Percentiles rank a stretch among this genome's conserved stretches.
phyloP scores from a whole-genome alignment of 1,284 basidiomycete species.

The Fistulina hepatica region DNA sequence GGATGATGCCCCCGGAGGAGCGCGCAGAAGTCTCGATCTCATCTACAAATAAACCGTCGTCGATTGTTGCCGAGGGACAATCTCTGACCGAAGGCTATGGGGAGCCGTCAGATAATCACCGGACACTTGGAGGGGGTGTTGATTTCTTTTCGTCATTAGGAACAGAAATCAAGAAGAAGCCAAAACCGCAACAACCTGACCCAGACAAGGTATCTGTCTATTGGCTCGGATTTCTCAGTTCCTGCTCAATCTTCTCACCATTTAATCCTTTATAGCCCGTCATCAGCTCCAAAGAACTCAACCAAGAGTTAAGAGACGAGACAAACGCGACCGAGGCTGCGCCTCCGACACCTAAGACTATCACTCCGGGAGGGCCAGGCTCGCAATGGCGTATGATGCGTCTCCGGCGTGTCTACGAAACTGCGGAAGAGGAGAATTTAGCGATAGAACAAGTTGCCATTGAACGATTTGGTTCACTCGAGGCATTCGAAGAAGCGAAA shows the following conservation, averaged over 20 bases:
- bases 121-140: constrained; percentile 41
- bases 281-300: constrained; percentile 71
- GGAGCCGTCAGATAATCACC: constrained; percentile 37
- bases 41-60: constrained; percentile 5
- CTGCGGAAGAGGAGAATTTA: constrained; percentile 75
- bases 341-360: constrained; percentile 37
- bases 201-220: constrained; percentile 50
- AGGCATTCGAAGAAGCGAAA: constrained; percentile 81
- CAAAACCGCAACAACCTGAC: constrained; percentile 52
- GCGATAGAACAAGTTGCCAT: constrained; percentile 75
- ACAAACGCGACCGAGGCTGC: constrained; percentile 37
- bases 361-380: constrained; percentile 79
- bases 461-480: constrained; percentile 78
- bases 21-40: constrained; percentile 9
- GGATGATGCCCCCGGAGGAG: constrained; percentile 62
- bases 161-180: constrained; percentile 60
- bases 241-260: constrained; percentile 3
- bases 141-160: constrained; percentile 86
- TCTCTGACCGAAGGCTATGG: constrained; percentile 64
- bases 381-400: constrained; percentile 98
- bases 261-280: constrained; percentile 32
- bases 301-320: constrained; percentile 60
- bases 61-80: constrained; percentile 34
- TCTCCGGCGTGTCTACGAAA: constrained; percentile 79
- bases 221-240: background rate